A percentile compares a stretch with the other conserved stretches of the same genome.
Evolutionary conservation across 1,139 yeast genomes (phyloP).

Genomic region (Pichia sp.): DNA sequence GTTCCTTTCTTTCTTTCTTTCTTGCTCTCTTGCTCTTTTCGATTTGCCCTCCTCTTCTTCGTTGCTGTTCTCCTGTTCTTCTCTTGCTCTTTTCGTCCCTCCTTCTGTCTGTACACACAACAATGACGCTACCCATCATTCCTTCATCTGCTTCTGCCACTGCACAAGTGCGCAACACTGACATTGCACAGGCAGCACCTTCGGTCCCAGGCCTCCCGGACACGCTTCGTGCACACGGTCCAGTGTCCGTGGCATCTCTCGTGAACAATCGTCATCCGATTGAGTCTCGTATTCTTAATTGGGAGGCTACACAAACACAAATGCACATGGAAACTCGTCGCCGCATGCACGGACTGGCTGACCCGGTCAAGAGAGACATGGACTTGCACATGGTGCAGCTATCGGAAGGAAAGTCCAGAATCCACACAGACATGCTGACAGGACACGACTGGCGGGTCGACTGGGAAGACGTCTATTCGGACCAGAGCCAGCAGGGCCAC

Average conservation of each 20-base stretch:
- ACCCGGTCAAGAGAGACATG: conserved; percentile 85
- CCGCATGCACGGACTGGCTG: conserved; percentile 86
- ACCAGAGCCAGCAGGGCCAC: too few relatives aligned
- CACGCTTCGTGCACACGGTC: conserved; percentile 53
- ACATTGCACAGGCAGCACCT: conserved; percentile 48
- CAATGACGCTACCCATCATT: too few relatives aligned
- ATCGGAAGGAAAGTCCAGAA: conserved; percentile 48
- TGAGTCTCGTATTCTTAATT: conserved; percentile 63
- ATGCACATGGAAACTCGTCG: conserved; percentile 72
- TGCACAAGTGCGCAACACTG: conserved; percentile 45
- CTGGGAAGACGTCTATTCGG: conserved; percentile 97
- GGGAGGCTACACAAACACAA: conserved; percentile 75
- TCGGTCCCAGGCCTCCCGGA: conserved; percentile 61
- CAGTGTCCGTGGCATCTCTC: conserved; percentile 56
- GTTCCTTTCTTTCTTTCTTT: too few relatives aligned
- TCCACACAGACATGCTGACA: conserved; percentile 58
- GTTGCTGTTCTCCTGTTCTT: background rate
- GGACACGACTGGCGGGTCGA: conserved; percentile 73
- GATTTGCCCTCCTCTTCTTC: background rate
- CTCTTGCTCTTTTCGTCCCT: too few relatives aligned
- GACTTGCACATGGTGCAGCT: conserved; percentile 70
- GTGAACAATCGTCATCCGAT: conserved; percentile 85
- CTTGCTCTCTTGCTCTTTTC: background rate
- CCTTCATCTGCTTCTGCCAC: too few relatives aligned
- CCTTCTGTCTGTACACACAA: too few relatives aligned